Percentiles rank a stretch among this genome's conserved stretches.
phyloP scores from a whole-genome alignment of 1,284 basidiomycete genomes.

The Austropuccinia psidii region DNA sequence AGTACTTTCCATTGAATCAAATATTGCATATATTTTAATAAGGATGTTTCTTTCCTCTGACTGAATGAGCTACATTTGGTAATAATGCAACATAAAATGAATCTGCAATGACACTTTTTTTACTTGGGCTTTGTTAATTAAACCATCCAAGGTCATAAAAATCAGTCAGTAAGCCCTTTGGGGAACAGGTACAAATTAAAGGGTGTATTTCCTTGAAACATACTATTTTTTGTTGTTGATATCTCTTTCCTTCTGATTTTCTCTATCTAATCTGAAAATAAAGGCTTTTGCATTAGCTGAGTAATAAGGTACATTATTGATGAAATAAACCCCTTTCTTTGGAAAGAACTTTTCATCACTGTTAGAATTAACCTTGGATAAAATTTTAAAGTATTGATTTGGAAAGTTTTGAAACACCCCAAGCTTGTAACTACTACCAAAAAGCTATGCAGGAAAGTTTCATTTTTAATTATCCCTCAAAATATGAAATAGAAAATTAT shows the following conservation, averaged over 20 bases:
- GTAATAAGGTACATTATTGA: too few relatives aligned
- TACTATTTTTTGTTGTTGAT: too few relatives aligned
- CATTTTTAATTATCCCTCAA: background rate
- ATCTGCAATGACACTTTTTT: background rate
- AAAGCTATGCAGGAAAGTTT: background rate
- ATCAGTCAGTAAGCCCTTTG: background rate
- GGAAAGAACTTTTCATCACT: background rate
- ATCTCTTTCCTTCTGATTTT: too few relatives aligned
- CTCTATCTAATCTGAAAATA: too few relatives aligned
- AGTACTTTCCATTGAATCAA: conserved; percentile 8
- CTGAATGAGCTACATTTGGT: background rate
- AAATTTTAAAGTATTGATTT: background rate
- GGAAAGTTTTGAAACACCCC: background rate
- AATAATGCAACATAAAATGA: background rate
- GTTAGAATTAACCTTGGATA: background rate
- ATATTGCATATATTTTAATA: background rate
- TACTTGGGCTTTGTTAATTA: background rate
- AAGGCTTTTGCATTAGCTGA: too few relatives aligned
- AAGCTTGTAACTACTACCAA: background rate
- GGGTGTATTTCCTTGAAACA: too few relatives aligned
- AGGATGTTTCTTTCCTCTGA: background rate
- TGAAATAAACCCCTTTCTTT: background rate
- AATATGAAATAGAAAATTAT: background rate
- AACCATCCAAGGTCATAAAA: conserved; percentile 7
- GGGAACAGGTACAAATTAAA: too few relatives aligned